Percentiles rank a stretch among this genome's conserved stretches.
phyloP scores from a whole-genome alignment of 768 basidiomycete genomes.

The Trichaptum fuscoviolaceum region DNA sequence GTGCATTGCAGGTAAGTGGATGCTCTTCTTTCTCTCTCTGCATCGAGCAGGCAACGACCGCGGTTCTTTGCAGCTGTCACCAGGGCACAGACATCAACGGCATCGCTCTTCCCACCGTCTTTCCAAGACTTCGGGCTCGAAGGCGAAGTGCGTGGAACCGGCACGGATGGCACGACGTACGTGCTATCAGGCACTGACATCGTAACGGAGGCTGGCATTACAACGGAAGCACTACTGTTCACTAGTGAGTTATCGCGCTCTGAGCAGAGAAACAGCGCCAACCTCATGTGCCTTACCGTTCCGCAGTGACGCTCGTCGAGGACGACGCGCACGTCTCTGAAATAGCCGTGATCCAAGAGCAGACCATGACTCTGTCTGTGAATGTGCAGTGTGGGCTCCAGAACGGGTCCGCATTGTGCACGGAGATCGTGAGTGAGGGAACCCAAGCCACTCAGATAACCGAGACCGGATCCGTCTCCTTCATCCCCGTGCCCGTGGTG shows the following conservation, averaged over 20 bases:
- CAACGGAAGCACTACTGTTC: not conserved
- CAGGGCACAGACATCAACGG: not conserved
- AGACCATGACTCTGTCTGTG: not conserved
- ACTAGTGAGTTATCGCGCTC: not conserved
- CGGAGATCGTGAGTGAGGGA: not conserved
- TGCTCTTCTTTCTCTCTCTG: not conserved
- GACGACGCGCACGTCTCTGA: not conserved
- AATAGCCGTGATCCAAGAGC: not conserved
- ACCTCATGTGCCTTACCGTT: not conserved
- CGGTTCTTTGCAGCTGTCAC: not conserved
- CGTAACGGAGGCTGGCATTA: not conserved
- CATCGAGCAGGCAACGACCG: not conserved
- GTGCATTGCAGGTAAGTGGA: not conserved
- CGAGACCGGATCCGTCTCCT: not conserved
- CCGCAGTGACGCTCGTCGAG: conserved; percentile 1
- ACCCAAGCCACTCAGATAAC: not conserved
- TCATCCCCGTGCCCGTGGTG: not conserved
- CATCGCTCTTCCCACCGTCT: not conserved
- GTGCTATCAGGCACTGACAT: not conserved
- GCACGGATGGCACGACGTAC: conserved; percentile 3
- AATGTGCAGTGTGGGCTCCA: not conserved
- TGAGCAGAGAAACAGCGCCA: not conserved
- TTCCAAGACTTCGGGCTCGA: not conserved
- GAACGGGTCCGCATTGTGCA: not conserved
- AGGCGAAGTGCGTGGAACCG: not conserved